These are phyloP conservation scores for Nelumbo lutea DNA, from an alignment of 164 flowering plant species.

Conservation along the genomic window DNA sequence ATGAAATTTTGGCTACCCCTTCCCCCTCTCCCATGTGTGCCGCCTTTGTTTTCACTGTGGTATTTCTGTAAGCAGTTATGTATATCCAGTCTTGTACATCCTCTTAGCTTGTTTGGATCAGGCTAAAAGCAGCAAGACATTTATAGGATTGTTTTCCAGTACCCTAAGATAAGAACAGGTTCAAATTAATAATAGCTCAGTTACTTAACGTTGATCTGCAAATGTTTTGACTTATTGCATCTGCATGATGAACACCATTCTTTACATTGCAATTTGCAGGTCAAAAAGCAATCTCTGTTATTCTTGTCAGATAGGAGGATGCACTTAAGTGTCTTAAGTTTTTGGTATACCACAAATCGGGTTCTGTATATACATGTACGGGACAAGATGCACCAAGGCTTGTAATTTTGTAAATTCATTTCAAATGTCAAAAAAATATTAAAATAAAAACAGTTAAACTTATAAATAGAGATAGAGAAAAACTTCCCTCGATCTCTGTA, in stretches of 20 bases:
- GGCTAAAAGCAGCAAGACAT: constrained; percentile 6
- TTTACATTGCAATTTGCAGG: not conserved
- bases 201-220: too few species aligned
- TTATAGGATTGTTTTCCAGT: constrained; percentile 7
- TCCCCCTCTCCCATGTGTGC: not conserved
- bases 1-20: constrained; percentile 8
- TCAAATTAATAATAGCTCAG: not conserved
- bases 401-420: too few species aligned
- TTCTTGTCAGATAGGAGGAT: too few species aligned
- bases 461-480: too few species aligned
- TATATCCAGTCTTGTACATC: constrained; percentile 18
- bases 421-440: too few species aligned
- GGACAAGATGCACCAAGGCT: too few species aligned
- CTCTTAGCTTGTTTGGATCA: constrained; percentile 9
- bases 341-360: too few species aligned
- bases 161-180: not conserved
- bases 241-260: not conserved
- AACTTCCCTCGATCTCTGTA: too few species aligned
- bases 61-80: constrained; percentile 18
- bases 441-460: too few species aligned
- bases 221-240: not conserved
- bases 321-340: too few species aligned
- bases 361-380: too few species aligned
- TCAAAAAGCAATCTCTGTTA: too few species aligned
- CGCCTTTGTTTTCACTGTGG: constrained; percentile 2